Conservation (phyloP, 2,329 filamentous ascomycete genomes). For the Calonectria leucothoes region DNA sequence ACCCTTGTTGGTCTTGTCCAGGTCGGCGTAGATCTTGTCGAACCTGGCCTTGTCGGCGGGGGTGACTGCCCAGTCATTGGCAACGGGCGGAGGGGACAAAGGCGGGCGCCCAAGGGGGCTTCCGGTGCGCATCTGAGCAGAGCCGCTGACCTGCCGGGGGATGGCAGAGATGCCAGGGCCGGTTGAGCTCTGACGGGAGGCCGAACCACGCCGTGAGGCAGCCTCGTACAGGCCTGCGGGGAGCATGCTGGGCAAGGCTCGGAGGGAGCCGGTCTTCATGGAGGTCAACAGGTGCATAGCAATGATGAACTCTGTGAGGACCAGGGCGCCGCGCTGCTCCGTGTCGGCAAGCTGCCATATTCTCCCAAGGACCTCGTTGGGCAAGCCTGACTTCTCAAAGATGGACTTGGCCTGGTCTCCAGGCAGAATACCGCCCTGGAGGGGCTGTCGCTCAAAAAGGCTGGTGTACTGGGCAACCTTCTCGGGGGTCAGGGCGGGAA, state of each 20-base stretch:
- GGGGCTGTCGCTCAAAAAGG: conserved; percentile 91
- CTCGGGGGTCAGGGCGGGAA: conserved; percentile 88
- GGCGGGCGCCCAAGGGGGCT: conserved; percentile 67
- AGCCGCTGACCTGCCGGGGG: conserved; percentile 84
- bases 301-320: conserved; percentile 93
- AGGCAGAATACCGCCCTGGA: conserved; percentile 74
- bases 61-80: conserved; percentile 81
- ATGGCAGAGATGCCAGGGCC: conserved; percentile 72
- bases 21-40: conserved; percentile 83
- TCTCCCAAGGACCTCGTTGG: conserved; percentile 90
- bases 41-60: conserved; percentile 88
- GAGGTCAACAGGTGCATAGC: conserved; percentile 97
- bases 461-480: conserved; percentile 89
- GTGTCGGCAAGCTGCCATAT: conserved; percentile 98
- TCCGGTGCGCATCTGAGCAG: conserved; percentile 71
- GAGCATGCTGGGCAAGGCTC: conserved; percentile 81
- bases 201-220: conserved; percentile 74
- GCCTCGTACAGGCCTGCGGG: conserved; percentile 92
- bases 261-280: conserved; percentile 85
- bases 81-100: conserved; percentile 56
- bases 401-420: conserved; percentile 92
- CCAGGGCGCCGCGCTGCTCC: conserved; percentile 88
- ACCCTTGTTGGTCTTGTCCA: conserved; percentile 85
- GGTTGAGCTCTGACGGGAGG: conserved; percentile 62
- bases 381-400: conserved; percentile 91